These are phyloP conservation scores for Parasitella parasitica DNA, from an alignment of 371 early-diverging fungal species.

Conservation along the genomic window DNA sequence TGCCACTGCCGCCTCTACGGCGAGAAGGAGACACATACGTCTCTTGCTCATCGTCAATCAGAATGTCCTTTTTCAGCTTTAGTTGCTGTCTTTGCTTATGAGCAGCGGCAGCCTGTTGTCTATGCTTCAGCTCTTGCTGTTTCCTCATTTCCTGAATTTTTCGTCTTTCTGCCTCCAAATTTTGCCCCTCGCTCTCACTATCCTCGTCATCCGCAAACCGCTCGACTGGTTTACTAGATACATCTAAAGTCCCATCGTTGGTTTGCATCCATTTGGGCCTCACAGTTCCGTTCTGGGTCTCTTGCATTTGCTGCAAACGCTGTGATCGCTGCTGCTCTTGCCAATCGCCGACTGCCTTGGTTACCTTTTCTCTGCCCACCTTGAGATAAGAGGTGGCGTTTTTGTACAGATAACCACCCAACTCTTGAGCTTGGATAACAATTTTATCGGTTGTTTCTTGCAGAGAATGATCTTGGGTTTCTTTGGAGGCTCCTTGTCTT, in stretches of 20 bases:
- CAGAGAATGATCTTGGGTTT: neutral
- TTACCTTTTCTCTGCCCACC: constrained; percentile 67
- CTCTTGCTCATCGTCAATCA: constrained; percentile 26
- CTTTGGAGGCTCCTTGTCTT: neutral
- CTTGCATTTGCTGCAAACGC: constrained; percentile 38
- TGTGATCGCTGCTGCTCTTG: constrained; percentile 48
- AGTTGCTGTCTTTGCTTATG: constrained; percentile 28
- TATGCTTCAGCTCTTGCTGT: neutral
- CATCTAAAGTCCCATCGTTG: neutral
- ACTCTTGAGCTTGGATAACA: constrained; percentile 65
- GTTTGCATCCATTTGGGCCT: constrained; percentile 26
- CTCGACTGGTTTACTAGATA: constrained; percentile 8
- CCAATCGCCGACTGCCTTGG: constrained; percentile 66
- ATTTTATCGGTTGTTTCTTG: constrained; percentile 64
- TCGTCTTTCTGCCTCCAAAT: neutral
- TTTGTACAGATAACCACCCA: constrained; percentile 69
- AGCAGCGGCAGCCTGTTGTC: constrained; percentile 11
- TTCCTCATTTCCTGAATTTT: constrained; percentile 1
- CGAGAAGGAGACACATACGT: constrained; percentile 60
- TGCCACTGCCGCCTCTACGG: neutral
- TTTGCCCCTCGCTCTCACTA: constrained; percentile 14
- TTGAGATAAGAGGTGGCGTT: constrained; percentile 73
- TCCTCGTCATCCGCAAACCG: constrained; percentile 36
- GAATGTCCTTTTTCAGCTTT: constrained; percentile 5
- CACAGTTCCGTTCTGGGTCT: constrained; percentile 30